Base-by-base conservation (phyloP, 2,329 filamentous ascomycete genomes). In the Epichloe uncinata region DNA sequence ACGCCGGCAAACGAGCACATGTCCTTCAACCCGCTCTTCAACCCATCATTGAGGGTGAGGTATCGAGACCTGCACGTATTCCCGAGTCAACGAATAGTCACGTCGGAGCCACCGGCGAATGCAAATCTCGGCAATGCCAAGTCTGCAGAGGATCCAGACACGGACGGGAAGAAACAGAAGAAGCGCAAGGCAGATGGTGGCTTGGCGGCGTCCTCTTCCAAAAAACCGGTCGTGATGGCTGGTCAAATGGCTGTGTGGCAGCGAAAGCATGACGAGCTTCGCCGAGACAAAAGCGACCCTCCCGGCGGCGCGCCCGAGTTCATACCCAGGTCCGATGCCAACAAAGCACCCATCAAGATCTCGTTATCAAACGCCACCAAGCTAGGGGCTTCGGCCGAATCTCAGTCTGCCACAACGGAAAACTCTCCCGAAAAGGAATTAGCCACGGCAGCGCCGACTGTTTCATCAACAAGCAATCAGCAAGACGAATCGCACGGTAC, bases 41-140 rank as follows among this genome's bases (percentile, higher is more conserved):
- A 89, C 57, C 73, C 81, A 1, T 70, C 74, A 0, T 66, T 86
- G 51, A 79, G 80, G 52, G 73, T 90, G 41, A 81, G 81, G 59
- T 91, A 91, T 63, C 87, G 86, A 77, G 85, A 90, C 58, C 75
- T 81, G 47, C 78, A 81, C 22, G 82, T 81, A 2, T 91, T 87
- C 58, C 82, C 81, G 1, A 85, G 74, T 42, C 79, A 85, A 56
- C 69, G 79, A 37, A 66, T 78, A 2, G 71, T 87, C 4, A 76
- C 79, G n/a, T 63, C 70, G 3, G 69, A 73, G 16, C 70, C 75
- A 13, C 67, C 73, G 0, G 66, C 60, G 6, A 54, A 50, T 0
- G 59, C 67, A 48, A 66, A 66, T 30, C 47, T 54, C 0, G 13
- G 22, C 16, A 50, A 58, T 15, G 46, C 52, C 35, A 61, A 60